Evolutionary conservation across 106 monocot species (phyloP).

Genomic region (Vanilla planifolia): DNA sequence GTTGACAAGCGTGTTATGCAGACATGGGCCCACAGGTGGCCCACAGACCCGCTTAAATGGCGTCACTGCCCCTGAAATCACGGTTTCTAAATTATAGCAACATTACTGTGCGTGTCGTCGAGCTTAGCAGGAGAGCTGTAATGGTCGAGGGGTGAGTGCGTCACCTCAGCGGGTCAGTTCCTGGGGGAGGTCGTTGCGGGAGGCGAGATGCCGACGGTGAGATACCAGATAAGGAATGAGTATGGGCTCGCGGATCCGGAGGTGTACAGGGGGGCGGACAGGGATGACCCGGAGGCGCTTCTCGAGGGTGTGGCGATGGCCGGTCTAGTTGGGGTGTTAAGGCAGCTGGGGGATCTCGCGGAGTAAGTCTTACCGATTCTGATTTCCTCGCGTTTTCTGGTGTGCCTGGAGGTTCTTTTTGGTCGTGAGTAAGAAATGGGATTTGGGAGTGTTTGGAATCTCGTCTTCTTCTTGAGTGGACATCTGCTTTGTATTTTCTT

Average conservation of each 20-base stretch:
- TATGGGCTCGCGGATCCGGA: slow-evolving; percentile 87
- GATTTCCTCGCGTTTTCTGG: not conserved
- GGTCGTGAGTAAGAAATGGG: not conserved
- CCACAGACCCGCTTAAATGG: not conserved
- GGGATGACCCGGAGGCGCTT: slow-evolving; percentile 88
- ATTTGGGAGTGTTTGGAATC: not conserved
- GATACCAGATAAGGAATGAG: slow-evolving; percentile 84
- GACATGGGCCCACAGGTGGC: too few relatives aligned
- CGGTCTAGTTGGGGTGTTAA: slow-evolving; percentile 85
- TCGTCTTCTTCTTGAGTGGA: not conserved
- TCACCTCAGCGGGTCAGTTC: not conserved
- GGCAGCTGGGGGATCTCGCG: slow-evolving; percentile 98
- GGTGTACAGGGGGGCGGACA: slow-evolving; percentile 64
- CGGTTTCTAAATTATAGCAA: too few relatives aligned
- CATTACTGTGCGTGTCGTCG: not conserved
- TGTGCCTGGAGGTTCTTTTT: not conserved
- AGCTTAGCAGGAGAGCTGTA: slow-evolving; percentile 11
- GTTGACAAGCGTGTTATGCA: too few relatives aligned
- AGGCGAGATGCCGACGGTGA: slow-evolving; percentile 59
- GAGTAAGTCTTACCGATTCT: slow-evolving; percentile 40
- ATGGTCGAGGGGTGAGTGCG: slow-evolving; percentile 19
- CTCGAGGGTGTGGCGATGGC: slow-evolving; percentile 99
- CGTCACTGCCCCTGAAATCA: not conserved
- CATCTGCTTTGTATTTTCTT: not conserved
- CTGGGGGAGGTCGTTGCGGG: not conserved